Percentiles rank a stretch among this genome's conserved stretches.
Conservation (phyloP, 2,329 filamentous ascomycete genomes). For the Scedosporium dehoogii region DNA sequence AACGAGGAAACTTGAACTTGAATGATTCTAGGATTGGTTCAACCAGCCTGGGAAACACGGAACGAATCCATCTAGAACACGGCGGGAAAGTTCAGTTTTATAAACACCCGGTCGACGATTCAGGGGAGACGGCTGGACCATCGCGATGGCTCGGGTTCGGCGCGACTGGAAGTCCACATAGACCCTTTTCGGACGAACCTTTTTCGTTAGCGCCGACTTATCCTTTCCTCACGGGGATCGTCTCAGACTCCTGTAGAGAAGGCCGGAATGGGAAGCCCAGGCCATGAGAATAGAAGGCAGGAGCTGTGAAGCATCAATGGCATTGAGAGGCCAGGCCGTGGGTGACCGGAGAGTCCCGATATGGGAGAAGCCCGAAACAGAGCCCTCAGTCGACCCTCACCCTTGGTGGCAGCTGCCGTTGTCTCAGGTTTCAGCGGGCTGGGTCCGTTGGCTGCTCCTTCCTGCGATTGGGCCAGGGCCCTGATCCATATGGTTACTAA, state of each 20-base stretch:
- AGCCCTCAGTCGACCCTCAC: neutral
- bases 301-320: neutral
- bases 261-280: neutral
- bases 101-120: neutral
- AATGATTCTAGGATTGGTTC: neutral
- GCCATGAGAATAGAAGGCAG: neutral
- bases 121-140: neutral
- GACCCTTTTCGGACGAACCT: neutral
- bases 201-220: neutral
- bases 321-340: neutral
- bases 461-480: neutral
- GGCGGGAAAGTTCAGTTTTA: neutral
- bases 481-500: neutral
- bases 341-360: neutral
- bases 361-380: neutral
- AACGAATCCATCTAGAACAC: neutral
- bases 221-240: neutral
- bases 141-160: neutral
- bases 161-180: neutral
- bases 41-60: neutral
- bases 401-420: neutral
- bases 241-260: neutral
- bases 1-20: neutral
- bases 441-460: neutral
- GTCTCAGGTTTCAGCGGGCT: neutral